Evolutionary conservation across 2,329 filamentous ascomycete species (phyloP), one percentile per base, ranked within the genome.

Genomic region (Penicillium sp.): DNA sequence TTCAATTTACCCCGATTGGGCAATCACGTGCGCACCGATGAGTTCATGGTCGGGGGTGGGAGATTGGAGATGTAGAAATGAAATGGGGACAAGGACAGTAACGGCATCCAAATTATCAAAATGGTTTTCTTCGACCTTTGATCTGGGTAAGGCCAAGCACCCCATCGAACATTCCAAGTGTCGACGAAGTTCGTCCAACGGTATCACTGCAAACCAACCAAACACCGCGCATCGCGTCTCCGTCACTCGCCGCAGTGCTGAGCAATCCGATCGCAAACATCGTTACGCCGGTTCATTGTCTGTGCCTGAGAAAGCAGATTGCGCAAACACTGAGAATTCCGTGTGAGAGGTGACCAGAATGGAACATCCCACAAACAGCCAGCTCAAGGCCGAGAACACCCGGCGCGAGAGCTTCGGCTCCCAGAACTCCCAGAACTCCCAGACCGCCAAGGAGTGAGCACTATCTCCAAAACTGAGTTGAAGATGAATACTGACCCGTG

Each of bases 381-480:
- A 53, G 7, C 19, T 42, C n/a, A 42, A 35, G 31, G 17, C 36
- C 18, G 52, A 47, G 8, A 41, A 35, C 20, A 47, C 43, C 23
- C 63, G 64, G 20, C 61, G 65, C 36, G 63, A 62, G 41, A 69
- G 66, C 53, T 56, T 66, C 41, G 54, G 53, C 33, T 81, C 79
- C 0, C 74, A 81, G 33, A 71, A 77, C 39, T 87, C 84, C 1
- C 84, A 87, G 54, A 88, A 77, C 39, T 87, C 84, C 1, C 84
- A 87, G 54, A 88, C 84, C 11, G 84, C 84, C 20, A 81, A 80
- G 45, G 83, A 87, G 79, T 85, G 71, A 47, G 59, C 14, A 11
- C n/a, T 10, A 33, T 13, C 7, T 14, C 36, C 23, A 41, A 25
- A 10, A 16, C 9, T 33, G 4, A 34, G n/a, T 15, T 19, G 17